A percentile compares a stretch with the other conserved stretches of the same genome.
These are phyloP conservation scores for Zygotorulaspora chibaensis DNA, from an alignment of 805 yeast genomes.

Conservation along the genomic window DNA sequence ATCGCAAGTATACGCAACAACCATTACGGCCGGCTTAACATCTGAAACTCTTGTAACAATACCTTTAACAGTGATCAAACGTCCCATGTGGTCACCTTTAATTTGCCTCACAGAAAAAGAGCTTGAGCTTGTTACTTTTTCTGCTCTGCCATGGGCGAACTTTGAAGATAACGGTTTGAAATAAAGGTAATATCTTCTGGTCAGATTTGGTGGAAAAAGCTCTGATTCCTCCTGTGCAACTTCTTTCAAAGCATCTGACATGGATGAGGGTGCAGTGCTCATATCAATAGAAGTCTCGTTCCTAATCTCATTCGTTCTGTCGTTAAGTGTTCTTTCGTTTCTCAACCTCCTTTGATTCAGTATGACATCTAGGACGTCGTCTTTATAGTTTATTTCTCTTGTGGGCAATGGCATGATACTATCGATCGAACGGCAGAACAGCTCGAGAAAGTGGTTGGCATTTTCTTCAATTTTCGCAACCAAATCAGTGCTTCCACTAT, in stretches of 20 bases:
- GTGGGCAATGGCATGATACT: slow-evolving; percentile 82
- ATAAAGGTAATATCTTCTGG: slow-evolving; percentile 82
- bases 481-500: slow-evolving; percentile 24
- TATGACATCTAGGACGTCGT: slow-evolving; percentile 89
- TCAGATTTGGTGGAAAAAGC: slow-evolving; percentile 78
- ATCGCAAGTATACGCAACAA: slow-evolving; percentile 95
- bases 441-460: slow-evolving; percentile 72
- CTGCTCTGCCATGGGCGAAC: slow-evolving; percentile 30
- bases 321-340: slow-evolving; percentile 67
- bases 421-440: slow-evolving; percentile 73
- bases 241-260: slow-evolving; percentile 32
- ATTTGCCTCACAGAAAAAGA: slow-evolving; percentile 87
- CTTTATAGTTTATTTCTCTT: slow-evolving; percentile 68
- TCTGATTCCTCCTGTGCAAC: slow-evolving; percentile 41
- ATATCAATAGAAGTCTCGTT: slow-evolving; percentile 36
- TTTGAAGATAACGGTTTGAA: slow-evolving; percentile 68
- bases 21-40: slow-evolving; percentile 87
- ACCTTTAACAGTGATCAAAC: slow-evolving; percentile 85
- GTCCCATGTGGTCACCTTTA: slow-evolving; percentile 78
- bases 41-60: slow-evolving; percentile 94
- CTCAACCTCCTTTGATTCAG: slow-evolving; percentile 84
- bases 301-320: slow-evolving; percentile 57
- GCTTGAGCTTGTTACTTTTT: slow-evolving; percentile 37
- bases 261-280: slow-evolving; percentile 23
- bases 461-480: slow-evolving; percentile 52